Evolutionary conservation across 2,329 filamentous ascomycete species (phyloP).

Genomic region (Botrytis byssoidea): DNA sequence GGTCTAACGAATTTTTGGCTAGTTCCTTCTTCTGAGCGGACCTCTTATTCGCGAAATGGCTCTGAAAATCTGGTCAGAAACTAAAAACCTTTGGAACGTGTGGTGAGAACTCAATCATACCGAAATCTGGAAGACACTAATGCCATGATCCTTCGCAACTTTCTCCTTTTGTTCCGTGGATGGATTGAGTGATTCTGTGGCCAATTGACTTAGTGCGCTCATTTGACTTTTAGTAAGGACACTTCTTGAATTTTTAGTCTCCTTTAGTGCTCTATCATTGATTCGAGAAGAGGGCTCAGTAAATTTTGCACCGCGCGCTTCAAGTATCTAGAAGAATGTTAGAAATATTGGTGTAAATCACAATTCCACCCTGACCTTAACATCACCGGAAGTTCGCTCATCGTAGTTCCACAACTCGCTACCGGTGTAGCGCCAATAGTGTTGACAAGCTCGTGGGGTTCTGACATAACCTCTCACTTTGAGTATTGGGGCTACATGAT

Average conservation of each 20-base stretch:
- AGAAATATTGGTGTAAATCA: accelerated
- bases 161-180: neutral
- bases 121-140: neutral
- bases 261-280: too few relatives aligned
- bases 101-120: neutral
- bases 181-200: too few relatives aligned
- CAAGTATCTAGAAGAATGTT: neutral
- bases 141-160: neutral
- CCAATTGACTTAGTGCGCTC: neutral
- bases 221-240: neutral
- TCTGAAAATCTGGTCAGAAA: neutral
- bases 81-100: neutral
- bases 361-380: neutral
- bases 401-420: neutral
- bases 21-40: neutral
- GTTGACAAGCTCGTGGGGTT: accelerated
- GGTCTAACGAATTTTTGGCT: neutral
- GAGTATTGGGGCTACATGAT: neutral
- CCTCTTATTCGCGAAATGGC: neutral
- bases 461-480: neutral
- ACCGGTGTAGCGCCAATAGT: accelerated
- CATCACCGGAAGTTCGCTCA: neutral
- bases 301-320: neutral
- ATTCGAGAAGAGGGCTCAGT: too few relatives aligned
- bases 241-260: neutral